Base-by-base conservation (phyloP, 163 green algal genomes). In the Smithsoniella earleae region DNA sequence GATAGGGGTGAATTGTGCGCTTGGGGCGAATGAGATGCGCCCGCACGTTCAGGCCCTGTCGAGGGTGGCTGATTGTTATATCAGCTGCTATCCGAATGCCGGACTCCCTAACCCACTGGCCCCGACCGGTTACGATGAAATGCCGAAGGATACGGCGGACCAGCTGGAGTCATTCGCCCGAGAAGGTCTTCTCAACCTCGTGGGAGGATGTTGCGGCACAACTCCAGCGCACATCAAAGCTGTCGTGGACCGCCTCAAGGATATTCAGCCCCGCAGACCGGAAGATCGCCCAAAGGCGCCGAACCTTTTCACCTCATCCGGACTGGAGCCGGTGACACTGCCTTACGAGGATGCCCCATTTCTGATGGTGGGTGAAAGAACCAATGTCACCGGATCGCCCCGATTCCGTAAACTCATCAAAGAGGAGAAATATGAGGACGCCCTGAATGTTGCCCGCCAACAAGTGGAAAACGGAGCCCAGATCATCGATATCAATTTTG, bases 111-210 rank as follows among this genome's bases (percentile, higher is more conserved):
- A 98, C 76, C 91, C 89, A 66, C 96, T 98, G 90, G 93, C 93
- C 45, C n/a, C n/a, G n/a, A n/a, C n/a, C n/a, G 92, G 93, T 4
- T 98, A 98, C 75, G 93, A 98, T 83, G 89, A 98, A 84, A 96
- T 92, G 79, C 84, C 81, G 3, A 10, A 66, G 1, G 92, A 95
- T 77, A 97, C 98, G 89, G 91, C 89, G 27, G 87, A 96, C 75
- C 89, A 97, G 46, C 84, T 97, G 49, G 76, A 84, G 27, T 88
- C 91, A 4, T 97, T 98, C 82, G 88, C 84, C 63, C 88, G 94
- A 73, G 85, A 88, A 43, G 75, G 82, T 36, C 82, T 98, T 58
- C 80, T 98, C 4, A 98, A 98, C 76, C 86, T 82, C 55, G 87
- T 98, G 27, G 93, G 93, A 34, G 93, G 93, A 73, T 98, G 93